Percentiles rank a stretch among this genome's conserved stretches.
These are phyloP conservation scores for Aspergillus sp. DNA, from an alignment of 2,329 filamentous ascomycete species.

Conservation along the genomic window DNA sequence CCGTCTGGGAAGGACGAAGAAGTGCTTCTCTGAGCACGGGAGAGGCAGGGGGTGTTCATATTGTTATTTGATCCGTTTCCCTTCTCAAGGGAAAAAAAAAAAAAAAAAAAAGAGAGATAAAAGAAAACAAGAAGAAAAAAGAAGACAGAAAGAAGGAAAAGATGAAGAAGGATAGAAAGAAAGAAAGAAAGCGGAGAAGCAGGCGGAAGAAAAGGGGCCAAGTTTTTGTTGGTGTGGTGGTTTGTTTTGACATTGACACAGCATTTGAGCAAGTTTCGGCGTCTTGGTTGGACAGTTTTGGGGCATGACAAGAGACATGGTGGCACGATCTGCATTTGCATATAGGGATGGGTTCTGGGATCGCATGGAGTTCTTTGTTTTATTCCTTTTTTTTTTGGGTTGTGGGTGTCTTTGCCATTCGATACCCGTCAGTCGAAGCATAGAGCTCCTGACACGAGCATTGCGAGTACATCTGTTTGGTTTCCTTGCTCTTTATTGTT, in stretches of 20 bases:
- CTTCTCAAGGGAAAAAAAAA: too few relatives aligned
- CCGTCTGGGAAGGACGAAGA: constrained; percentile 12
- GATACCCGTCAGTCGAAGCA: constrained; percentile 9
- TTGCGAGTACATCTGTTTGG: neutral
- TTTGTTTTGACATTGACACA: too few relatives aligned
- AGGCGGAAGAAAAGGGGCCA: too few relatives aligned
- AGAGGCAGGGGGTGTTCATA: neutral
- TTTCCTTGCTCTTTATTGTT: neutral
- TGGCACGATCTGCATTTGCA: neutral
- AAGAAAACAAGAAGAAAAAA: neutral
- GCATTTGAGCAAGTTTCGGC: too few relatives aligned
- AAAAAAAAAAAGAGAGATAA: neutral
- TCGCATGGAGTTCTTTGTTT: neutral
- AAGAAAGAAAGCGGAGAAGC: too few relatives aligned
- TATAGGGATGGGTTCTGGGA: neutral
- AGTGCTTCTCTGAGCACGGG: neutral
- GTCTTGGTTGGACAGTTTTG: too few relatives aligned
- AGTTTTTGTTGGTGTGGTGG: too few relatives aligned
- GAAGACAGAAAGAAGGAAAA: neutral
- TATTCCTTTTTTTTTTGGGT: constrained; percentile 6
- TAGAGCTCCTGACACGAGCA: neutral
- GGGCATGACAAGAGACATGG: neutral
- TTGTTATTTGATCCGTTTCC: neutral
- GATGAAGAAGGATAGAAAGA: neutral
- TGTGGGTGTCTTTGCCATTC: constrained; percentile 4